Conservation (phyloP, 2,329 filamentous ascomycete species). For the Bipolaris victoriae region DNA sequence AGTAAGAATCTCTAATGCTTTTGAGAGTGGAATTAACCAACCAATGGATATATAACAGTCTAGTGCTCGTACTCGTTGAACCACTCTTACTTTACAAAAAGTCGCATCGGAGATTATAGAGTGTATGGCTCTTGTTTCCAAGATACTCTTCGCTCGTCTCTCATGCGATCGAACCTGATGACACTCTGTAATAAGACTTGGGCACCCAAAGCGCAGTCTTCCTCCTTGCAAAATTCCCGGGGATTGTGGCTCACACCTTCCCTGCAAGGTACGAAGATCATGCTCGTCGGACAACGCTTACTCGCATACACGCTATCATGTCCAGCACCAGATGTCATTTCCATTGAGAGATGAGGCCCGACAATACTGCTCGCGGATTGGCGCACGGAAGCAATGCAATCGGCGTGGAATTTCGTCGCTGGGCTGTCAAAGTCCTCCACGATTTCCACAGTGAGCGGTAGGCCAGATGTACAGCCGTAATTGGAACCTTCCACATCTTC, state of each 20-base stretch:
- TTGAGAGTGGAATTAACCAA: not conserved
- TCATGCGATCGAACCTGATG: slow-evolving; percentile 56
- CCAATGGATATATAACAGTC: not conserved
- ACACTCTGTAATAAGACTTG: slow-evolving; percentile 60
- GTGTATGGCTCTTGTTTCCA: slow-evolving; percentile 40
- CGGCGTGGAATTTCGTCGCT: slow-evolving; percentile 65
- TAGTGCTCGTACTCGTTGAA: not conserved
- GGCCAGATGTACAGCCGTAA: slow-evolving; percentile 53
- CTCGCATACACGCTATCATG: slow-evolving; percentile 61
- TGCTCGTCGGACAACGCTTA: slow-evolving; percentile 55
- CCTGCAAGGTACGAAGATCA: slow-evolving; percentile 57
- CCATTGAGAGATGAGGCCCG: slow-evolving; percentile 53
- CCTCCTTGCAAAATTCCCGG: slow-evolving; percentile 53
- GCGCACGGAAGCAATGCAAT: slow-evolving; percentile 70
- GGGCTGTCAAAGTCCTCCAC: slow-evolving; percentile 66
- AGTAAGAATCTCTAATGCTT: no score
- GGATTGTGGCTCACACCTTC: slow-evolving; percentile 58
- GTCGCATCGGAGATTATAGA: slow-evolving; percentile 7
- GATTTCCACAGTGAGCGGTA: slow-evolving; percentile 64
- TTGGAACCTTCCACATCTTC: slow-evolving; percentile 59
- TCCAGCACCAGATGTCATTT: slow-evolving; percentile 69
- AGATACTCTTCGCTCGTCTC: slow-evolving; percentile 44
- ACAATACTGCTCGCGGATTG: slow-evolving; percentile 66
- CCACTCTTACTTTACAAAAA: not conserved
- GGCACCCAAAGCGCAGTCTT: slow-evolving; percentile 55